Evolutionary conservation across 257 asterid genomes (phyloP), one percentile per base, ranked within the genome.

Genomic region (Ophiorrhiza pumila): DNA sequence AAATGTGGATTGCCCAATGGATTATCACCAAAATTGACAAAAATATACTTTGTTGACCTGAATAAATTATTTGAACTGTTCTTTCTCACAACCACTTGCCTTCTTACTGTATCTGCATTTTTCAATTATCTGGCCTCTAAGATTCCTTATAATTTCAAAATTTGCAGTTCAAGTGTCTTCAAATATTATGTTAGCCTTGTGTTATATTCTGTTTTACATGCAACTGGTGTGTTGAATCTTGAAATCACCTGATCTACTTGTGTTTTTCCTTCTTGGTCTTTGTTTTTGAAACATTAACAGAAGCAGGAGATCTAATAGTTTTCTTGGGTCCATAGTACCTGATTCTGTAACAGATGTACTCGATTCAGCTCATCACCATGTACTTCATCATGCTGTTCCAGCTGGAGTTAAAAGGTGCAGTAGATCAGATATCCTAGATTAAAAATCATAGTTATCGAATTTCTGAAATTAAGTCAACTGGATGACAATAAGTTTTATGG

Each of bases 311-410:
- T 83, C 97, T 47, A 87, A 64, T 81, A 85, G 80, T 78, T 78
- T 91, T 83, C 86, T 93, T 41, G 96, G 92, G 74, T 88, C 92
- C 65, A 80, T 93, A 74, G 84, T 93, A 80, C 97, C 96, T 55
- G 91, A 91, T 68, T 83, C 96, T 42, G 80, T 91, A 68, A 84
- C 86, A 42, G 97, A 84, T 68, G 96, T 85, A 39, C 76, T 91
- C 83, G 96, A 93, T 84, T 85, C 97, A 13, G 72, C 96, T 77
- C 89, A 91, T 79, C 98, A 92, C 84, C 90, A 84, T 57, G 87
- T 93, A 79, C 84, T 85, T 74, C 98, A 93, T 80, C 81, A 82
- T 76, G 96, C 91, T 73, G 88, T 83, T 74, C 85, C 98, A 45
- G 85, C 96, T 77, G 96, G 97, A 71, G 81, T 89, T 68, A 85